Conservation (phyloP, 768 basidiomycete genomes). For the Daedalea quercina region DNA sequence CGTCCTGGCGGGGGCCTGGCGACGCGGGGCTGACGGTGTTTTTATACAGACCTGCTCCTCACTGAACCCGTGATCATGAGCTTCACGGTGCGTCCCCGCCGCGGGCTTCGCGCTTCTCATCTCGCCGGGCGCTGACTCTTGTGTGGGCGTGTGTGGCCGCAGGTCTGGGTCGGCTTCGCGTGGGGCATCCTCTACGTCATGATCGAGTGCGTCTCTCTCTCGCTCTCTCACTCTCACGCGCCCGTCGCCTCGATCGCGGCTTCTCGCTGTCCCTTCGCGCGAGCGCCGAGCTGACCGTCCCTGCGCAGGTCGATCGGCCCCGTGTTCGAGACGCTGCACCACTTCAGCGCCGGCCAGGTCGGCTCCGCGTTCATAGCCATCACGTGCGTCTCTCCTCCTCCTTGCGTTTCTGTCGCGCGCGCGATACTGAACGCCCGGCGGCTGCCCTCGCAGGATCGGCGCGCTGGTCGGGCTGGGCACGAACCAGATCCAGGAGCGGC, state of each 20-base stretch:
- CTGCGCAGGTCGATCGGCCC: constrained; percentile 43
- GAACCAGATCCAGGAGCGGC: constrained; percentile 25
- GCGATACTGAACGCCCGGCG: constrained; percentile 2
- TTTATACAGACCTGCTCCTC: constrained; percentile 44
- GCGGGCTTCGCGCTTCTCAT: constrained; percentile 12
- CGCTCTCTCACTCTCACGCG: no score
- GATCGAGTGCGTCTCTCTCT: constrained; percentile 37
- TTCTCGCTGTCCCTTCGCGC: no score
- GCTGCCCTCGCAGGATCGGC: constrained; percentile 39
- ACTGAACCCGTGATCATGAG: constrained; percentile 72
- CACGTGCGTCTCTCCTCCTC: constrained; percentile 27
- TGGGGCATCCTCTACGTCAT: constrained; percentile 75
- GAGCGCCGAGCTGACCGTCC: neutral
- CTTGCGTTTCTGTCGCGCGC: constrained; percentile 15
- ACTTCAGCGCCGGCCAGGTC: constrained; percentile 50
- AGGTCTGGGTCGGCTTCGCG: constrained; percentile 69
- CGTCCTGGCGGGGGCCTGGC: neutral
- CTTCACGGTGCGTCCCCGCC: constrained; percentile 49
- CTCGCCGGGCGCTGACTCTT: neutral
- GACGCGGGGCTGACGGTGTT: neutral
- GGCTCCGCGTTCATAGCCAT: constrained; percentile 57
- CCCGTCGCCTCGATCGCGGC: neutral
- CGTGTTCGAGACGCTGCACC: constrained; percentile 50
- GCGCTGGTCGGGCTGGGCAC: constrained; percentile 23
- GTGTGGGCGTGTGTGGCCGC: constrained; percentile 47